Evolutionary conservation across 129 eudicot genomes (phyloP), one percentile per base, ranked within the genome.

Genomic region (Flaveria sonorensis): DNA sequence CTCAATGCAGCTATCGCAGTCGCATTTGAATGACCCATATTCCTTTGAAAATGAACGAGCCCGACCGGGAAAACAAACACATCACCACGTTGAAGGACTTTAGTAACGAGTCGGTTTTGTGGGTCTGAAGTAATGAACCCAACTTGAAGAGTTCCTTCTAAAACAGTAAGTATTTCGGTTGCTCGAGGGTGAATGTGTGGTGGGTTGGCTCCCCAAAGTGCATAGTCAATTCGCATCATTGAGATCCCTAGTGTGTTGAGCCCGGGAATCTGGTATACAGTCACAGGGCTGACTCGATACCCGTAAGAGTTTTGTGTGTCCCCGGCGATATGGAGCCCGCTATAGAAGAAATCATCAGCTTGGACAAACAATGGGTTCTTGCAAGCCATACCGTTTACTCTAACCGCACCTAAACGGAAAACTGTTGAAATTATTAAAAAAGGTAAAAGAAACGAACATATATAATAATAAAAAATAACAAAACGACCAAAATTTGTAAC

Each of bases 111-210:
- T 6, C 86, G 75, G 24, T 85, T 85, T 75, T 78, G 86, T 52
- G 88, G 86, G 81, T 78, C 82, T 30, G 88, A 81, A 10, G 86
- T 85, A 42, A 82, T 81, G 78, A 85, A 82, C 15, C 89, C 89
- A 57, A 82, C 86, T 73, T 78, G 78, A 10, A 85, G 86, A 10
- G 79, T 73, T 52, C 89, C 89, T 70, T 85, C 86, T 14, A 85
- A 32, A 74, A 85, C 84, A 2, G 81, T 75, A 4, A 85, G 46
- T 39, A 85, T 71, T 53, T 85, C 89, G 5, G 88, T 85, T 42
- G 88, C 88, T 70, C 88, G 79, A 18, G 88, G 88, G 70, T 85
- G 86, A 14, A 77, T 75, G 73, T 85, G 89, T 24, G 86, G 89
- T 14, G 89, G 86, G 81, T 85, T 82, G 6, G 82, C 53, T 16